Evolutionary conservation across 441 rosid species (phyloP).

Genomic region (Populus hybrid): DNA sequence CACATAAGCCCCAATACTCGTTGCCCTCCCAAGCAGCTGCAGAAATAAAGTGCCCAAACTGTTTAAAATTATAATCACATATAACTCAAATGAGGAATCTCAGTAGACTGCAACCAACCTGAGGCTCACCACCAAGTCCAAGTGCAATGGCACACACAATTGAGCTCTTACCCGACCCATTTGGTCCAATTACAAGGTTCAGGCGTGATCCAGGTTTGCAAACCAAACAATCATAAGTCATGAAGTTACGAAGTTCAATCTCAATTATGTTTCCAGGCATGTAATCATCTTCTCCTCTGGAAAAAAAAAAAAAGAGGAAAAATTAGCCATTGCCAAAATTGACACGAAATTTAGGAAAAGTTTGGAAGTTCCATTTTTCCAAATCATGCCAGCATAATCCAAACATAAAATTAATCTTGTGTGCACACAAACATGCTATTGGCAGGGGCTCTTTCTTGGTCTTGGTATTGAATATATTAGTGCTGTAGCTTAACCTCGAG

Average conservation of each 20-base stretch:
- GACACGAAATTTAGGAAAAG: not conserved
- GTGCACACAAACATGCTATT: not conserved
- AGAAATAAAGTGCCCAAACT: slow-evolving; percentile 18
- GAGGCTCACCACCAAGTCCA: slow-evolving; percentile 93
- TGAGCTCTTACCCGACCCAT: slow-evolving; percentile 97
- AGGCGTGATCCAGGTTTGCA: slow-evolving; percentile 89
- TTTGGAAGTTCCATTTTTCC: not conserved
- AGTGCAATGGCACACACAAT: slow-evolving; percentile 97
- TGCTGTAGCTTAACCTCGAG: not conserved
- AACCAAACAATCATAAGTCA: slow-evolving; percentile 72
- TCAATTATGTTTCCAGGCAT: slow-evolving; percentile 81
- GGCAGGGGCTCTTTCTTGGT: not conserved
- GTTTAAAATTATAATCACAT: slow-evolving; percentile 9
- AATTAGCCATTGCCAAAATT: not conserved
- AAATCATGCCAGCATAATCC: not conserved
- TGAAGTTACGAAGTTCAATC: slow-evolving; percentile 86
- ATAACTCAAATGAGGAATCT: slow-evolving; percentile 13
- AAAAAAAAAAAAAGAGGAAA: slow-evolving; percentile 10
- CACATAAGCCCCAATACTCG: slow-evolving; percentile 83
- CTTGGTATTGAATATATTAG: not conserved
- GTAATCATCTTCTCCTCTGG: slow-evolving; percentile 89
- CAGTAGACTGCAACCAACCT: slow-evolving; percentile 40
- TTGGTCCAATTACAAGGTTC: slow-evolving; percentile 95
- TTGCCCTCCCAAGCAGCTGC: slow-evolving; percentile 94
- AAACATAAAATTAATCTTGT: not conserved